Conservation (phyloP, 2,329 filamentous ascomycete species). For the Ceratocystis colombiana region DNA sequence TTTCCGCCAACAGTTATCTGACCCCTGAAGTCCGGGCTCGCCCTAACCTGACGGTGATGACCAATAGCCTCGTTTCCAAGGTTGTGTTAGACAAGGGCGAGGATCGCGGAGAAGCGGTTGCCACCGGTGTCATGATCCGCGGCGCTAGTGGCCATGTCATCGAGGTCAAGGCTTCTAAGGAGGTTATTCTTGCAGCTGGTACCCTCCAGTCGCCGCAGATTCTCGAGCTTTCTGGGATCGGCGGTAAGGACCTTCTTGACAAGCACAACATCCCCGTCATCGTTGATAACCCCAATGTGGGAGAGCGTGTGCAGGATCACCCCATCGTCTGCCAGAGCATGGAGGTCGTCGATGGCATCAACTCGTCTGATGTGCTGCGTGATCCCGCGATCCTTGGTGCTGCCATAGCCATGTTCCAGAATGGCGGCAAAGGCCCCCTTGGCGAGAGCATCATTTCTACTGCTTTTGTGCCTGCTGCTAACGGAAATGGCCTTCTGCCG, state of each 20-base stretch:
- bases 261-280: conserved; percentile 38
- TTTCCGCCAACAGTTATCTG: conserved; percentile 33
- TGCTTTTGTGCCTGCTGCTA: conserved; percentile 33
- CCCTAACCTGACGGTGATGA: conserved; percentile 31
- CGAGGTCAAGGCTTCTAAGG: conserved; percentile 32
- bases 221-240: conserved; percentile 43
- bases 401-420: conserved; percentile 33
- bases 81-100: conserved; percentile 30
- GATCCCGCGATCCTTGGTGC: conserved; percentile 32
- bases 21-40: conserved; percentile 29
- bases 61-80: conserved; percentile 32
- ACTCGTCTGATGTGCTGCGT: conserved; percentile 31
- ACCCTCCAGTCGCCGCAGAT: conserved; percentile 43
- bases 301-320: conserved; percentile 49
- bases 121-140: conserved; percentile 32
- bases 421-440: conserved; percentile 32
- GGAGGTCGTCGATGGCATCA: conserved; percentile 34
- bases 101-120: conserved; percentile 29
- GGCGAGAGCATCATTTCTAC: conserved; percentile 35
- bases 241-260: conserved; percentile 36
- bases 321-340: conserved; percentile 32
- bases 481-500: conserved; percentile 30
- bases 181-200: conserved; percentile 45
- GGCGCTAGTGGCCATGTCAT: conserved; percentile 19
- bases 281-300: conserved; percentile 46